A percentile compares a stretch with the other conserved stretches of the same genome.
These are phyloP conservation scores for Davidsoniella neocaledoniae DNA, from an alignment of 2,329 filamentous ascomycete species.

Conservation along the genomic window DNA sequence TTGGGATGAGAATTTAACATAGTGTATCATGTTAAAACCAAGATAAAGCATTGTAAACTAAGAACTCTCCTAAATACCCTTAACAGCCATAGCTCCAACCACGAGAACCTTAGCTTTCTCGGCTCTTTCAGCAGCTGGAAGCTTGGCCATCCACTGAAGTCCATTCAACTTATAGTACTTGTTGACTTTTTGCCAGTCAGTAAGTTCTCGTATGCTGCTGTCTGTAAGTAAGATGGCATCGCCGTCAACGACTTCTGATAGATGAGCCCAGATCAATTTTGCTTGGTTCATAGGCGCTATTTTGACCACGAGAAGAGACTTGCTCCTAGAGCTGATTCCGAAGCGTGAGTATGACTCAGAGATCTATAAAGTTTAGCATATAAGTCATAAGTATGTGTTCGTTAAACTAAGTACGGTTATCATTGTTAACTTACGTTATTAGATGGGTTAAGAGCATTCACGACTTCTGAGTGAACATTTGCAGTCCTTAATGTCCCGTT, in stretches of 20 bases:
- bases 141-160: conserved; percentile 31
- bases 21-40: no score
- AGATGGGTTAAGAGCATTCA: conserved; percentile 61
- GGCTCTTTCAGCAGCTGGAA: conserved; percentile 27
- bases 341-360: conserved; percentile 81
- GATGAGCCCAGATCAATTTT: conserved; percentile 37
- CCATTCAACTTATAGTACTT: conserved; percentile 77
- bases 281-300: conserved; percentile 34
- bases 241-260: conserved; percentile 46
- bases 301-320: conserved; percentile 65
- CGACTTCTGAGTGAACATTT: conserved; percentile 80
- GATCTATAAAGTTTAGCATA: conserved; percentile 40
- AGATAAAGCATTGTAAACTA: no score
- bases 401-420: not conserved
- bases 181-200: conserved; percentile 52
- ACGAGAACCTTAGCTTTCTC: conserved; percentile 51
- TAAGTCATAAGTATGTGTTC: not conserved
- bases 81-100: conserved; percentile 61
- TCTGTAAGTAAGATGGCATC: conserved; percentile 43
- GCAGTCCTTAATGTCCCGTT: conserved; percentile 52
- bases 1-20: no score
- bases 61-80: conserved; percentile 26
- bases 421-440: conserved; percentile 46
- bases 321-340: conserved; percentile 57
- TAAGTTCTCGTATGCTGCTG: conserved; percentile 36